Percentiles rank a stretch among this genome's conserved stretches.
These are phyloP conservation scores for Alternaria panax DNA, from an alignment of 2,329 filamentous ascomycete genomes.

Conservation along the genomic window DNA sequence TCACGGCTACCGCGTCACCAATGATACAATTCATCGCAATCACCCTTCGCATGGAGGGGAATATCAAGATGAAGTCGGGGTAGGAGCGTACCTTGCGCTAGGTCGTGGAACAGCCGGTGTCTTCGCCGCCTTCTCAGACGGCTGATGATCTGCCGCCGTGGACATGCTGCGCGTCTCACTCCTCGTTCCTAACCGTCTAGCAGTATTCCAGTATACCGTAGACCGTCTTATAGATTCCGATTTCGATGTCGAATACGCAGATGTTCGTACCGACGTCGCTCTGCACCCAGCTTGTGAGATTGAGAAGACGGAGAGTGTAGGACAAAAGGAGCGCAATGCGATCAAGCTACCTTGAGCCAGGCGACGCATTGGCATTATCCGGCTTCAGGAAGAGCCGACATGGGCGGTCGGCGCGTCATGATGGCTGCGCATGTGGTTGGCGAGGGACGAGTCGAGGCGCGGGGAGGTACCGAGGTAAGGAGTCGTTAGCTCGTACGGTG, in stretches of 20 bases:
- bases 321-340: not conserved
- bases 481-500: conserved; percentile 10
- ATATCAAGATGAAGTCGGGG: too few species aligned
- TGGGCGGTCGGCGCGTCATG: conserved; percentile 26
- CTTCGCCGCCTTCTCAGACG: conserved; percentile 44
- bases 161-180: conserved; percentile 43
- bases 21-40: too few species aligned
- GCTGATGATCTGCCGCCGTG: conserved; percentile 41
- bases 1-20: too few species aligned
- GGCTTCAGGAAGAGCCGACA: conserved; percentile 21
- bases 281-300: not conserved
- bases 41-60: too few species aligned
- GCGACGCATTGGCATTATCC: conserved; percentile 37
- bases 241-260: not conserved
- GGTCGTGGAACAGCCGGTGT: conserved; percentile 62
- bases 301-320: not conserved
- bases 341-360: conserved; percentile 13
- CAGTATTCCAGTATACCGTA: not conserved
- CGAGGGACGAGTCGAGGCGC: conserved; percentile 23
- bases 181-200: too few species aligned
- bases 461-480: conserved; percentile 47
- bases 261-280: not conserved
- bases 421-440: conserved; percentile 26
- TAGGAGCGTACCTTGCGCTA: conserved; percentile 64
- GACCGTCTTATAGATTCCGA: not conserved